phyloP scores from a whole-genome alignment of 495 filamentous ascomycete genomes.

The Xylaria acuta region DNA sequence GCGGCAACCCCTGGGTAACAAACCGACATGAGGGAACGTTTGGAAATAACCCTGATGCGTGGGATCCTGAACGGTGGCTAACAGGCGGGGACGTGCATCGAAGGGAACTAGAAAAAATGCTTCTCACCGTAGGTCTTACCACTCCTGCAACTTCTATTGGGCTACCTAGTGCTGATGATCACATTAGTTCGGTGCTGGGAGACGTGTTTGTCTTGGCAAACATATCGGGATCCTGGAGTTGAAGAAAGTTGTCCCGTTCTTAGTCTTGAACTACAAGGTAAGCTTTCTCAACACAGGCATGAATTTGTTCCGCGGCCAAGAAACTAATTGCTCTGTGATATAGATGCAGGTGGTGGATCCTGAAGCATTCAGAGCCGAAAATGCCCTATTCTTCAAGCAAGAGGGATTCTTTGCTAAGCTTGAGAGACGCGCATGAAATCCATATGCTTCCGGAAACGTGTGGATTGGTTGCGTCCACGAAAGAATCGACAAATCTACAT shows the following conservation, averaged over 20 bases:
- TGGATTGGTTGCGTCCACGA: neutral
- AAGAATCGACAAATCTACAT: neutral
- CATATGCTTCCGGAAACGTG: no score
- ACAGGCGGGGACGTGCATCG: slow-evolving; percentile 36
- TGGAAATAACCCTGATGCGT: slow-evolving; percentile 56
- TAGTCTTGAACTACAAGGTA: slow-evolving; percentile 45
- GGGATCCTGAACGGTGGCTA: slow-evolving; percentile 60
- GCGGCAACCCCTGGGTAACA: slow-evolving; percentile 63
- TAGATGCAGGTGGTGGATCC: slow-evolving; percentile 7
- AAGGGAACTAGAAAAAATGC: slow-evolving; percentile 44
- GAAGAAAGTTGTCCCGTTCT: slow-evolving; percentile 65
- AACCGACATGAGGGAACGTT: slow-evolving; percentile 58
- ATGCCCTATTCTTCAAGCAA: slow-evolving; percentile 4
- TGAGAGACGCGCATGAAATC: neutral
- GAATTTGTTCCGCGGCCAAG: neutral
- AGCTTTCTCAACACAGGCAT: neutral
- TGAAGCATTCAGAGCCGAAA: neutral
- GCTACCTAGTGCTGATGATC: neutral
- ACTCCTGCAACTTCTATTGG: neutral
- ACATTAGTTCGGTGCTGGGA: slow-evolving; percentile 61
- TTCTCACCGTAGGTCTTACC: slow-evolving; percentile 28
- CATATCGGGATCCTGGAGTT: slow-evolving; percentile 68
- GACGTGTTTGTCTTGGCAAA: slow-evolving; percentile 66
- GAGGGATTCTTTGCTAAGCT: slow-evolving; percentile 12
- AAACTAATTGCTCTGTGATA: neutral